Evolutionary conservation across 176 grass and related monocot genomes (phyloP).

Genomic region (Elymus sibiricus): DNA sequence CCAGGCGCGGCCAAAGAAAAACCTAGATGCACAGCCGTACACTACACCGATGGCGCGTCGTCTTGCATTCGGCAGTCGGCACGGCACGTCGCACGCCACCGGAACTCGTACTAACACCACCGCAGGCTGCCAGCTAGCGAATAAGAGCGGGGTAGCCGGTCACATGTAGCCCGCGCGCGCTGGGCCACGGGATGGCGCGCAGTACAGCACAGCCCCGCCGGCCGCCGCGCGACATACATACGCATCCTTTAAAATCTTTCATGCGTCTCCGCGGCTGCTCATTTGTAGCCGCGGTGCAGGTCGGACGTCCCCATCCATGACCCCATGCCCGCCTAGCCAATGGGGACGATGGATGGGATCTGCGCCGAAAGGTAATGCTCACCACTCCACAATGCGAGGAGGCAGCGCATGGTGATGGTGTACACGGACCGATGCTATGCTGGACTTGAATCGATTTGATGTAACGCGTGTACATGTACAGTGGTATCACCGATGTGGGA

Average conservation of each 20-base stretch:
- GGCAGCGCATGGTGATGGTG: background rate
- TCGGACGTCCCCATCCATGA: conserved; percentile 18
- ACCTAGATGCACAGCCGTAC: conserved; percentile 30
- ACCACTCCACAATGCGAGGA: background rate
- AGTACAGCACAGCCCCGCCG: background rate
- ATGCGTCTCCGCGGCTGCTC: conserved; percentile 1
- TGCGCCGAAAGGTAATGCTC: background rate
- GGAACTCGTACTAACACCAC: background rate
- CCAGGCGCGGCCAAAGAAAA: background rate
- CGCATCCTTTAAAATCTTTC: background rate
- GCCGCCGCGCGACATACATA: background rate
- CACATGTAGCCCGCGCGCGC: background rate
- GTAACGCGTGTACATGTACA: conserved; percentile 34
- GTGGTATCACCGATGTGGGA: background rate
- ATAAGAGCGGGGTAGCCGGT: background rate
- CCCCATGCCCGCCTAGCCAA: background rate
- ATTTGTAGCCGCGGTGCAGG: conserved; percentile 3
- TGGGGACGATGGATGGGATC: background rate
- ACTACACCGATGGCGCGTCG: conserved; percentile 20
- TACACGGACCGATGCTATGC: background rate
- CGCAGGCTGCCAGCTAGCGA: background rate
- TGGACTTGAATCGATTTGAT: conserved; percentile 34
- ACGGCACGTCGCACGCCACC: background rate
- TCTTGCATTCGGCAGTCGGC: background rate
- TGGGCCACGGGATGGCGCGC: background rate